Evolutionary conservation across 2,329 filamentous ascomycete species (phyloP).

Genomic region (Aureobasidium sp.): DNA sequence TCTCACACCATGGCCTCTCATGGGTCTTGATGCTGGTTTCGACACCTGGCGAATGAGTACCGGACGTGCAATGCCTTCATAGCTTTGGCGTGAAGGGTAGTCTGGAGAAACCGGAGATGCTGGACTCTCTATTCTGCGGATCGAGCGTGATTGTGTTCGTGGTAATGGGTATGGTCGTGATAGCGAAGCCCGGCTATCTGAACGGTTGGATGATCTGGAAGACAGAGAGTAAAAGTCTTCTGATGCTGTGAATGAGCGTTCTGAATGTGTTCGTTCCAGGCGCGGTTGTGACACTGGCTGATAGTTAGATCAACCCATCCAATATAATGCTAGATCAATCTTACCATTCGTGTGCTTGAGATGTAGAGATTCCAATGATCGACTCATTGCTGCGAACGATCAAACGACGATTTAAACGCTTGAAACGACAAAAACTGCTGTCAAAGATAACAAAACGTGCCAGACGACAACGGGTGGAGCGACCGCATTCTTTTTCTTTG

Average conservation of each 20-base stretch:
- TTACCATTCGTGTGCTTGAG: conserved; percentile 35
- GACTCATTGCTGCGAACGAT: conserved; percentile 7
- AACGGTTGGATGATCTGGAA: conserved; percentile 23
- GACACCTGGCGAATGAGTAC: conserved; percentile 15
- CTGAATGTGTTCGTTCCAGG: conserved; percentile 32
- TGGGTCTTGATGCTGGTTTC: conserved; percentile 23
- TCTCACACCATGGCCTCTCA: conserved; percentile 25
- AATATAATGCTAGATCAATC: neutral
- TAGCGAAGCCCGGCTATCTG: conserved; percentile 1
- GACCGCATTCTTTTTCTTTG: neutral
- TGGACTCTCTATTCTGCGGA: conserved; percentile 19
- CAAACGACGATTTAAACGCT: neutral
- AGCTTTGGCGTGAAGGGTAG: conserved; percentile 22
- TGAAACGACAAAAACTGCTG: conserved; percentile 8
- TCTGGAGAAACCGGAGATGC: conserved; percentile 19
- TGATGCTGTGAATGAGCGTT: conserved; percentile 39
- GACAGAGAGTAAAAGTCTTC: conserved; percentile 44
- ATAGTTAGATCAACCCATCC: neutral
- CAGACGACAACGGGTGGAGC: neutral
- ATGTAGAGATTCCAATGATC: conserved; percentile 22
- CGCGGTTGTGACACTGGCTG: conserved; percentile 30
- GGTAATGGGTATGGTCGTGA: conserved; percentile 16
- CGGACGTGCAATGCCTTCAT: conserved; percentile 17
- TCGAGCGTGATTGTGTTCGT: conserved; percentile 18
- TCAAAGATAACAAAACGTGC: conserved; percentile 5